Evolutionary conservation across 2,329 filamentous ascomycete species (phyloP), one percentile per base, ranked within the genome.

Genomic region (Chrysosporium keratinophilum): DNA sequence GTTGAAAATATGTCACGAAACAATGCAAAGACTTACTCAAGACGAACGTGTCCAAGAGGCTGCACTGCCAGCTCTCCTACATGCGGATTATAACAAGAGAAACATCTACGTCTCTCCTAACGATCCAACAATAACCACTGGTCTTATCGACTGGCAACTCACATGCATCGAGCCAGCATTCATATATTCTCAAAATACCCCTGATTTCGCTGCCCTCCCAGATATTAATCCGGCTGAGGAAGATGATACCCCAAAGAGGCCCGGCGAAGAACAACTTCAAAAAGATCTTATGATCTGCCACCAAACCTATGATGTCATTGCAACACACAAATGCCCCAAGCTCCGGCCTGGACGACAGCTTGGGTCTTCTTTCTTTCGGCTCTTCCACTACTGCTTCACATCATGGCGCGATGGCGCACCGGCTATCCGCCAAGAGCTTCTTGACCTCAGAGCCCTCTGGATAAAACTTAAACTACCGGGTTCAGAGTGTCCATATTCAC

Each of bases 101-200:
- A 69, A 69, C 42, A 66, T 69, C 2, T 67, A 59, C 37, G 61
- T 70, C 20, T 66, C 65, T 2, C 42, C 56, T 5, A 55, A 64
- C 7, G 65, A 68, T 7, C 64, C 61, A 39, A 64, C 64, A 1
- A 9, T 57, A 3, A 60, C 68, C 19, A 67, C 66, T 2, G 59
- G 60, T 11, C 31, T 70, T 0, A 65, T 69, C 46, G 67, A 69
- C 47, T 69, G 64, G 67, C 64, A 69, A 54, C 60, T 60, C 42
- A 52, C 67, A 20, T 62, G 59, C 35, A 60, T 68, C 17, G 60
- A 67, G 41, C 66, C 65, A 4, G 61, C 63, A 1, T 69, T 69
- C 43, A 59, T 61, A 5, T 66, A 67, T 43, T 56, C 61, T 2
- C 61, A 64, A 14, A 56, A 61, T 41, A 56, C 57, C 0, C 62